Evolutionary conservation across 2,329 filamentous ascomycete genomes (phyloP).

Genomic region (Cladorrhinum sp.): DNA sequence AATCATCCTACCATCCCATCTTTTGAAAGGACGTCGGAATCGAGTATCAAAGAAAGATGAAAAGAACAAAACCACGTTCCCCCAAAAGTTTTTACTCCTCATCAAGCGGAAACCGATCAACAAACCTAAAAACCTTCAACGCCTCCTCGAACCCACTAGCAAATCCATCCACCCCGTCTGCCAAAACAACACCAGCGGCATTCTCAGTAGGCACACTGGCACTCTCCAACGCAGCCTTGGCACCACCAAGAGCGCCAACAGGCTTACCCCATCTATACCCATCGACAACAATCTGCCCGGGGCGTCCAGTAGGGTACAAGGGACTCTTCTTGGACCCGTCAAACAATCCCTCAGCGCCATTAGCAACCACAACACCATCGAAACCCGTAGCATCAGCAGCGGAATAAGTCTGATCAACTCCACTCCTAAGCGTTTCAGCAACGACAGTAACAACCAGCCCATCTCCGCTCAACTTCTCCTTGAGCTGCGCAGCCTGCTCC

Average conservation of each 20-base stretch:
- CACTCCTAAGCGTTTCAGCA: constrained; percentile 53
- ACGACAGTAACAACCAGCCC: constrained; percentile 60
- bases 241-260: constrained; percentile 55
- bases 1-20: not conserved
- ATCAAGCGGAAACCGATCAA: constrained; percentile 28
- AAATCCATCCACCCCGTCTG: constrained; percentile 36
- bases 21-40: not conserved
- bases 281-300: constrained; percentile 60
- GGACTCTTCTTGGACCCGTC: constrained; percentile 41
- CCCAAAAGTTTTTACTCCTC: not conserved
- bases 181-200: constrained; percentile 42
- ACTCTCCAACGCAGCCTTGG: constrained; percentile 36
- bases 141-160: constrained; percentile 53
- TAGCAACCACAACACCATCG: constrained; percentile 60
- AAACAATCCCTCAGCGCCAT: constrained; percentile 55
- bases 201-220: constrained; percentile 41
- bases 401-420: constrained; percentile 63
- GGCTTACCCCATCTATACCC: constrained; percentile 70
- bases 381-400: constrained; percentile 60
- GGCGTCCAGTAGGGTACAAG: constrained; percentile 62
- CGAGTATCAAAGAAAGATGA: not conserved
- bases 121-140: constrained; percentile 54
- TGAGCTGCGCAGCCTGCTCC: constrained; percentile 48
- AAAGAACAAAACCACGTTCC: not conserved
- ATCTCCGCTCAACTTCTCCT: constrained; percentile 43